A percentile compares a stretch with the other conserved stretches of the same genome.
phyloP scores from a whole-genome alignment of 2,329 filamentous ascomycete genomes.

The Pyrenophora teres region DNA sequence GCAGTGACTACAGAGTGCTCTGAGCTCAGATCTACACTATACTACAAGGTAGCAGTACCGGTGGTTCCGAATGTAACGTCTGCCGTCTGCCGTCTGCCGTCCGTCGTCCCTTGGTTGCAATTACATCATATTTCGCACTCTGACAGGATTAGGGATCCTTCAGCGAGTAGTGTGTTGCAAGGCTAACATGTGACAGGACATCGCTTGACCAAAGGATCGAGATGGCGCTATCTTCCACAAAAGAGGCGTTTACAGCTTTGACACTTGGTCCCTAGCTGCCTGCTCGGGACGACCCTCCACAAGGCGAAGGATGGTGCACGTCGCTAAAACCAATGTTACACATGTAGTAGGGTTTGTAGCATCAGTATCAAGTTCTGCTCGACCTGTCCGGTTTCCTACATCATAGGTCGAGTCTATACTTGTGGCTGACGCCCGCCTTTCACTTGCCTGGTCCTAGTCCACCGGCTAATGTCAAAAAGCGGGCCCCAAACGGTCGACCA shows the following conservation, averaged over 20 bases:
- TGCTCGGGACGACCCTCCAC: slow-evolving; percentile 35
- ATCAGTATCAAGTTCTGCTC: slow-evolving; percentile 25
- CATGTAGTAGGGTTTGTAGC: background rate
- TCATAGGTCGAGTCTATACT: slow-evolving; percentile 11
- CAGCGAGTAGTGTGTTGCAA: background rate
- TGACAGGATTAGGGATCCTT: background rate
- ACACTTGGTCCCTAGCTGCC: slow-evolving; percentile 20
- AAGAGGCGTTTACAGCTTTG: background rate
- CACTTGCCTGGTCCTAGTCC: slow-evolving; percentile 13
- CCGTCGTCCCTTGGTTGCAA: background rate
- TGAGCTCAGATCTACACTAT: slow-evolving; percentile 12
- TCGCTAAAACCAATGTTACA: slow-evolving; percentile 20
- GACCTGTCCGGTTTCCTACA: slow-evolving; percentile 22
- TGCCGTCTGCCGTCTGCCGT: background rate
- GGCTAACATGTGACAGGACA: slow-evolving; percentile 7
- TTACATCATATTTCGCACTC: background rate
- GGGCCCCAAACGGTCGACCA: slow-evolving; percentile 25
- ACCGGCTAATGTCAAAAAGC: slow-evolving; percentile 21
- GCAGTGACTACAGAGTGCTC: slow-evolving; percentile 18
- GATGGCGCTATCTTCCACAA: background rate
- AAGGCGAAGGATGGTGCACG: slow-evolving; percentile 15
- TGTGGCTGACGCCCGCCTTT: slow-evolving; percentile 27
- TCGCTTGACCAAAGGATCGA: background rate
- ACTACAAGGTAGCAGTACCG: slow-evolving; percentile 9
- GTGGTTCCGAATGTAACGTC: slow-evolving; percentile 16